Base-by-base conservation (phyloP, 1,284 basidiomycete species). In the Malassezia pachydermatis region DNA sequence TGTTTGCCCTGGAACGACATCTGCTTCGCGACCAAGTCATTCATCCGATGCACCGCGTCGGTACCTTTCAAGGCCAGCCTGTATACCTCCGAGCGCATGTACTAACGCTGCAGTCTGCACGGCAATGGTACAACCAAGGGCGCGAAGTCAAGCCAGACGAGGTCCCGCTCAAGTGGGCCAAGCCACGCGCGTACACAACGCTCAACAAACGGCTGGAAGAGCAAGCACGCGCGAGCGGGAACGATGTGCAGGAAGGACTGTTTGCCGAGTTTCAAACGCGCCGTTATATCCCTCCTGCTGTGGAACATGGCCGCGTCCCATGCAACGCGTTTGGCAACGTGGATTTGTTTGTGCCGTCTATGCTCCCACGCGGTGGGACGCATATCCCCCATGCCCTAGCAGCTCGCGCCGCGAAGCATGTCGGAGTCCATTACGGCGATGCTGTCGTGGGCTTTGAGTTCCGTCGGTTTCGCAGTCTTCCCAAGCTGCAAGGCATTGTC, bases 261-360 rank as follows among this genome's bases (percentile, higher is more conserved):
- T 99, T 92, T 70, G 81, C 86, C 0, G 75, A 81, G 56, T 79
- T 77, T 44, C 92, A 99, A 75, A 98, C 94, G 10, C 83, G 88
- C 67, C 63, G 81, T 2, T 94, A 86, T 66, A 83, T 88, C 6
- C 79, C 81, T 22, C 66, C 66, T 11, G 86, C 90, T 2, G 81
- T 98, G 29, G 73, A 82, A 40, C 79, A 95, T 85, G 92, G 94
- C 17, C 81, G 80, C 67, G 80, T 98, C 30, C 89, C 89, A 4
- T 90, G 85, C 73, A 99, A 99, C 63, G 81, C 84, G 54, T 99
- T 94, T 70, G 94, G 94, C 17, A 96, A 96, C 70, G 86, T 99
- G 56, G 92, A 99, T 74, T 75, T 99, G 23, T 98, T 94, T 71
- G 86, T 86, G 5, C 84, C 88, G 20, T 83, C 84, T 1, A 98